Conservation (phyloP, 148 eudicot species). For the Rhododendron mucronatum region DNA sequence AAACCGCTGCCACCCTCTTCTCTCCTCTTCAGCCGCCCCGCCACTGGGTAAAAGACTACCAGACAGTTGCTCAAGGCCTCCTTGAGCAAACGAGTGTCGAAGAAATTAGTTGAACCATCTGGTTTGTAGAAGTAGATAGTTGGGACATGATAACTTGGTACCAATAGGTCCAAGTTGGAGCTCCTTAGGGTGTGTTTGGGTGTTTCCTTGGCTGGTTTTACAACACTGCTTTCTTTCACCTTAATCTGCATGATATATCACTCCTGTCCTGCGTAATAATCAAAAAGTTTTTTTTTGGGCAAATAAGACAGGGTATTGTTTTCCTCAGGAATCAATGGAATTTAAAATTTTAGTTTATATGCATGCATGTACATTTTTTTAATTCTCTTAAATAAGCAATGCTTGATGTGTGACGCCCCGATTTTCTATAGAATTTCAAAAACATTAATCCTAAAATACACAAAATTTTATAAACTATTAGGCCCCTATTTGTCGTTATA, state of each 20-base stretch:
- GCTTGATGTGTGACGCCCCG: too few relatives aligned
- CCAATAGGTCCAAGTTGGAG: conserved; percentile 16
- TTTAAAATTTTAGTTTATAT: too few relatives aligned
- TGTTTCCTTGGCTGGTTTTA: conserved; percentile 5
- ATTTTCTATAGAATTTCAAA: too few relatives aligned
- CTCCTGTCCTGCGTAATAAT: too few relatives aligned
- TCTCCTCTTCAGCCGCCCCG: conserved; percentile 8
- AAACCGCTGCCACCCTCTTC: neutral
- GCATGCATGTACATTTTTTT: too few relatives aligned
- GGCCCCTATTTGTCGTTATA: too few relatives aligned
- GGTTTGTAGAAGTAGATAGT: conserved; percentile 17
- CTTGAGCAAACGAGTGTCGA: conserved; percentile 4
- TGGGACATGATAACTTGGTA: neutral
- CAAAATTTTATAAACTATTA: too few relatives aligned
- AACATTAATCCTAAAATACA: too few relatives aligned
- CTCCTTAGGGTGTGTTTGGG: neutral
- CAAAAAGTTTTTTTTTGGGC: too few relatives aligned
- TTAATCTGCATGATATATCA: neutral
- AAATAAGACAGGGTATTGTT: too few relatives aligned
- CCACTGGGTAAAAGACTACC: conserved; percentile 17
- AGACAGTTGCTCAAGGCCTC: conserved; percentile 8
- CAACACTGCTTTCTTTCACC: neutral
- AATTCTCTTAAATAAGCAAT: too few relatives aligned
- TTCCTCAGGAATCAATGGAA: too few relatives aligned
- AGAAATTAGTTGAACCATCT: conserved; percentile 11